Evolutionary conservation across 495 filamentous ascomycete genomes (phyloP).

Genomic region (Evernia prunastri): DNA sequence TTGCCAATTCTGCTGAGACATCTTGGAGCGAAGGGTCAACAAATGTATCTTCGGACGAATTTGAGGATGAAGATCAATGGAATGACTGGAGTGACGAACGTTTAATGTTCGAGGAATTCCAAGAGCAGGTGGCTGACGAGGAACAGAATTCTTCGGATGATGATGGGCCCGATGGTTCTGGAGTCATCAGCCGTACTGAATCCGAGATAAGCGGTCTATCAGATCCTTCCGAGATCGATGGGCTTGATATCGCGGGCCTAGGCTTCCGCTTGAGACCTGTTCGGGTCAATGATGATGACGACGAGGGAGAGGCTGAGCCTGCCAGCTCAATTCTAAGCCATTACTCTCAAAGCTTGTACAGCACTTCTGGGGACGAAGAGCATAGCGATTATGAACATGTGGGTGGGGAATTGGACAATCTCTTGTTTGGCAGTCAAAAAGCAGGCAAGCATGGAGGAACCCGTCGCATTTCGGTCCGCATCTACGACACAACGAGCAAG

Average conservation of each 20-base stretch:
- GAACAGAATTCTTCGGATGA: not conserved
- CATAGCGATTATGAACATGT: constrained; percentile 6
- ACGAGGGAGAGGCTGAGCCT: not conserved
- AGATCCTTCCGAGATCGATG: not conserved
- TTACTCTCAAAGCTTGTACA: constrained; percentile 9
- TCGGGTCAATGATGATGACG: not conserved
- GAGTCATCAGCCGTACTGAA: not conserved
- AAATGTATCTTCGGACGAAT: not conserved
- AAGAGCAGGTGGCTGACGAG: constrained; percentile 3
- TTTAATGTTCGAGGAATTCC: not conserved
- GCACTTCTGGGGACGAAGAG: constrained; percentile 6
- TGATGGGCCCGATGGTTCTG: not conserved
- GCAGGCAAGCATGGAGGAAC: not conserved
- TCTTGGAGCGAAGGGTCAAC: constrained; percentile 14
- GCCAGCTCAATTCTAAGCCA: constrained; percentile 2
- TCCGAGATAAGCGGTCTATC: not conserved
- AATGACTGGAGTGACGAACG: constrained; percentile 11
- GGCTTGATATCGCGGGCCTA: not conserved
- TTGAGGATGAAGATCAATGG: constrained; percentile 16
- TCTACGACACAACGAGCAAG: not conserved
- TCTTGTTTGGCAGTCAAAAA: constrained; percentile 4
- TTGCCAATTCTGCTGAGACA: constrained; percentile 7
- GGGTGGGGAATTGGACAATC: constrained; percentile 4
- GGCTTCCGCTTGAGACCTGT: not conserved
- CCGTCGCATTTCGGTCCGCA: not conserved